Evolutionary conservation across 768 basidiomycete genomes (phyloP).

Genomic region (Collybia mongolica): DNA sequence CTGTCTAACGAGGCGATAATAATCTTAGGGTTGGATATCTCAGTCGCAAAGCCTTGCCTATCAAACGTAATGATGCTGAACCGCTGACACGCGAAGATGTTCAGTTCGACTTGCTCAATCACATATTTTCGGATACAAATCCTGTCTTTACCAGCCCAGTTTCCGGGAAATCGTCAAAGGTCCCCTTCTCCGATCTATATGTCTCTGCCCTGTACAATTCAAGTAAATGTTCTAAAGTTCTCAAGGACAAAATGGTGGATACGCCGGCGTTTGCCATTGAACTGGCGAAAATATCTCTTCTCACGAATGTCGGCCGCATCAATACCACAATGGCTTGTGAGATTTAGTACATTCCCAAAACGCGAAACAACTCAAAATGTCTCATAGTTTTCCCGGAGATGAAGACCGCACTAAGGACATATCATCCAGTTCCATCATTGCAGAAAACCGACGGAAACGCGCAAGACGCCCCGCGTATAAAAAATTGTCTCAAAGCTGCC

Average conservation of each 20-base stretch:
- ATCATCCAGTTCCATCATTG: constrained; percentile 87
- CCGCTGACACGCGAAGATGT: constrained; percentile 82
- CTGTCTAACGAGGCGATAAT: neutral
- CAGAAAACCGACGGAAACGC: constrained; percentile 88
- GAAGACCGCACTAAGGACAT: constrained; percentile 87
- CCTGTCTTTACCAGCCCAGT: constrained; percentile 70
- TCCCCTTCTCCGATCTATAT: constrained; percentile 83
- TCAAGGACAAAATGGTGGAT: constrained; percentile 86
- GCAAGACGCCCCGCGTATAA: constrained; percentile 90
- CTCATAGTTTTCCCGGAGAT: constrained; percentile 87
- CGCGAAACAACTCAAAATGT: constrained; percentile 12
- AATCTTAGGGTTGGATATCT: constrained; percentile 52
- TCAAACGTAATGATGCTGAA: constrained; percentile 82
- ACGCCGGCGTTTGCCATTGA: constrained; percentile 76
- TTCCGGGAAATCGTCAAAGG: constrained; percentile 45
- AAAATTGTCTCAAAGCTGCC: constrained; percentile 85
- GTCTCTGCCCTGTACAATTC: constrained; percentile 79
- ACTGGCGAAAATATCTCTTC: constrained; percentile 78
- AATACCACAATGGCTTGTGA: constrained; percentile 90
- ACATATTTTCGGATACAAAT: constrained; percentile 71
- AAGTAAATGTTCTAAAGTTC: constrained; percentile 81
- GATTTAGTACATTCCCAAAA: constrained; percentile 20
- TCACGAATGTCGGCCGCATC: constrained; percentile 89
- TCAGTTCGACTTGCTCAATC: constrained; percentile 80
- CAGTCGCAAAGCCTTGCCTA: constrained; percentile 70